Conservation (phyloP, 352 stramenopile species). For the Globisporangium emineosum region DNA sequence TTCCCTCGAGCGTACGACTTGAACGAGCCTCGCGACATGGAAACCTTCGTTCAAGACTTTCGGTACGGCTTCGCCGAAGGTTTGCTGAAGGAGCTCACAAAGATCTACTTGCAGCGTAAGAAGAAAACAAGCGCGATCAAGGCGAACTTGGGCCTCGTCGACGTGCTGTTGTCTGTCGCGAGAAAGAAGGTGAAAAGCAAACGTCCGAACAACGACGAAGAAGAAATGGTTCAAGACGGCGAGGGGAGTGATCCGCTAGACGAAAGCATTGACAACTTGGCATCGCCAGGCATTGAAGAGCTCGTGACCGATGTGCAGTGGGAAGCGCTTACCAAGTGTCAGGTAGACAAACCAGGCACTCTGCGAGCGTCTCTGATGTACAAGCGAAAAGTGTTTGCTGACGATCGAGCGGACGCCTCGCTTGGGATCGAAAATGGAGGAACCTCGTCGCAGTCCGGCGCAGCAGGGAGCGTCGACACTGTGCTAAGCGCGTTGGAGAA, state of each 20-base stretch:
- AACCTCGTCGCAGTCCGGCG: not conserved
- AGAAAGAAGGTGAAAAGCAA: slow-evolving; percentile 61
- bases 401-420: slow-evolving; percentile 33
- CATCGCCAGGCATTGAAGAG: slow-evolving; percentile 31
- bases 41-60: slow-evolving; percentile 90
- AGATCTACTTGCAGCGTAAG: slow-evolving; percentile 21
- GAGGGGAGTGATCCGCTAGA: slow-evolving; percentile 33
- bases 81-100: slow-evolving; percentile 72
- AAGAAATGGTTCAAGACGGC: slow-evolving; percentile 1
- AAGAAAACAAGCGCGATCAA: slow-evolving; percentile 15
- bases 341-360: slow-evolving; percentile 37
- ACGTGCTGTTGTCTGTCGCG: slow-evolving; percentile 49
- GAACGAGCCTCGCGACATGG: slow-evolving; percentile 77
- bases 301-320: slow-evolving; percentile 76
- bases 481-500: slow-evolving; percentile 53
- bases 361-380: slow-evolving; percentile 55
- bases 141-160: slow-evolving; percentile 54
- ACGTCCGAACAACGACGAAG: slow-evolving; percentile 17
- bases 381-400: slow-evolving; percentile 42
- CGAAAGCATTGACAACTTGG: slow-evolving; percentile 53
- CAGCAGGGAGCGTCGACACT: slow-evolving; percentile 31
- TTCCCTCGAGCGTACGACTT: slow-evolving; percentile 91
- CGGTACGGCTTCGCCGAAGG: slow-evolving; percentile 79
- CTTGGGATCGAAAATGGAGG: slow-evolving; percentile 19
- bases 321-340: slow-evolving; percentile 58